Base-by-base conservation (phyloP, 1,284 basidiomycete genomes). In the Trametes versicolor region DNA sequence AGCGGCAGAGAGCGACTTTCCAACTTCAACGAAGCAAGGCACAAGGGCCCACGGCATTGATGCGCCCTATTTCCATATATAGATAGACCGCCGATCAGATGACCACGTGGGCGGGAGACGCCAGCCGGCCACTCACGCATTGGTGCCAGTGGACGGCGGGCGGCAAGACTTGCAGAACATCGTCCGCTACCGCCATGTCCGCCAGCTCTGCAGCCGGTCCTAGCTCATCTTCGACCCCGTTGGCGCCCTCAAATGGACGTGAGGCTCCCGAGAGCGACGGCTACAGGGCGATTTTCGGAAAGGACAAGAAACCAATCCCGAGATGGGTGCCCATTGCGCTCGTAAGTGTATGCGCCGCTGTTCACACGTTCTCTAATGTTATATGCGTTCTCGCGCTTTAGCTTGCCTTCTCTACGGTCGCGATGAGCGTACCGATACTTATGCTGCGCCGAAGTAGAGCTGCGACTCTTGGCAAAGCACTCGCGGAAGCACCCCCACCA, bases 321-420 rank as follows among this genome's bases (percentile, higher is more conserved):
- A 72, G 66, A 58, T 75, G 74, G 74, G 51, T 75, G 2, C 74
- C 73, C 8, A 58, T 75, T 4, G 67, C 72, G 37, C 69, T 75
- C 19, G 74, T 75, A 57, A 50, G 73, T 67, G 4, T 50, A 25
- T 23, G 1, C 29, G 29, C 27, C 10, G 45, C 23, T n/a, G 32
- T 23, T 19, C 57, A 23, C 1, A 2, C 8, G n/a, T 19, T 60
- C 15, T 32, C 2, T 23, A 17, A 3, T n/a, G 19, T 15, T 34
- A 54, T 13, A 57, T 21, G 17, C 4, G 3, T 13, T 9, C n/a
- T 67, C 34, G 17, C 34, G 6, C 25, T 10, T 2, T 6, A 81
- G 80, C 73, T 81, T 1, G 77, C 77, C 0, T 59, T 82, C 58
- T 78, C 79, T 2, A 77, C 79, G 1, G 78, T 70, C 4, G 79